Percentiles rank a stretch among this genome's conserved stretches.
phyloP scores from a whole-genome alignment of 306 rosid species.

The Cucumis melo region DNA sequence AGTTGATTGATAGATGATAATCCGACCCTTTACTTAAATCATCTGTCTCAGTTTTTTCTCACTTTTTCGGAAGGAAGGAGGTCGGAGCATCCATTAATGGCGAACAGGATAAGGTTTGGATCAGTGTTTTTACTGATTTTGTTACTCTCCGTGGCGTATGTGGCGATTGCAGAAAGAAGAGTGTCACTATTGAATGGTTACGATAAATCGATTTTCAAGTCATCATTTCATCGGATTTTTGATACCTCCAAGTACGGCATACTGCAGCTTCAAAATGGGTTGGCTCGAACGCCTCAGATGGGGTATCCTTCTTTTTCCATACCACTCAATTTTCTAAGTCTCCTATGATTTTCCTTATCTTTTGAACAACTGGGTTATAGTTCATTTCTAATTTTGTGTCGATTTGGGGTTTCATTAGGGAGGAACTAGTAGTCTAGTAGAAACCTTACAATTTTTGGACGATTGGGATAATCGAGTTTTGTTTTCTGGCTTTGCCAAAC shows the following conservation, averaged over 20 bases:
- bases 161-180: slow-evolving; percentile 23
- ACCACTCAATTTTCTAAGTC: neutral
- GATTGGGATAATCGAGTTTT: neutral
- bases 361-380: neutral
- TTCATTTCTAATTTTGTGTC: neutral
- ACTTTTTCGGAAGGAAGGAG: neutral
- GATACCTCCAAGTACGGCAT: slow-evolving; percentile 77
- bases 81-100: slow-evolving; percentile 24
- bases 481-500: neutral
- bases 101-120: slow-evolving; percentile 16
- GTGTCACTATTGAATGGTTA: slow-evolving; percentile 34
- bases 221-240: slow-evolving; percentile 34
- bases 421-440: neutral
- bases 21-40: neutral
- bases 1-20: neutral
- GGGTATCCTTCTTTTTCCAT: slow-evolving; percentile 40
- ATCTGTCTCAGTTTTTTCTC: neutral
- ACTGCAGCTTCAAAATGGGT: slow-evolving; percentile 57
- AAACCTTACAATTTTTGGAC: neutral
- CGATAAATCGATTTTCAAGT: slow-evolving; percentile 31
- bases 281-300: slow-evolving; percentile 92
- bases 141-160: slow-evolving; percentile 15
- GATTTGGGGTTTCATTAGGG: neutral
- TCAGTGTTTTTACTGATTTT: slow-evolving; percentile 13
- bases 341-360: neutral